Base-by-base conservation (phyloP, 768 basidiomycete species). In the Termitomyces sp. region DNA sequence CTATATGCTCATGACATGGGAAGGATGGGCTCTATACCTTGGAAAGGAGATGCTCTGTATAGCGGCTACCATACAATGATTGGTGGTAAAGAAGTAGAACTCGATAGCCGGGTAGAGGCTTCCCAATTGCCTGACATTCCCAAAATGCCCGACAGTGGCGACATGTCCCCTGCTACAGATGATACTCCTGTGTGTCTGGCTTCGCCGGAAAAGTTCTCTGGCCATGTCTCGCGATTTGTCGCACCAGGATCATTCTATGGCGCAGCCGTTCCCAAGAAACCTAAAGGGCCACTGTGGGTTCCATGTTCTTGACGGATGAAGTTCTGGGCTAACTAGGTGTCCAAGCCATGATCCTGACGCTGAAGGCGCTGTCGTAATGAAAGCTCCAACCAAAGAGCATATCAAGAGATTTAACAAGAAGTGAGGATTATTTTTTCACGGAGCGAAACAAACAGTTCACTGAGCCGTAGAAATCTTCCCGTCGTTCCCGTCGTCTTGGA, bases 401-500 rank as follows among this genome's bases (percentile, higher is more conserved):
- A 80, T 82, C 33, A 76, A 76, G 44, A 79, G 74, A 62, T 84
- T 78, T 65, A 93, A 91, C 68, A 86, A 82, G 67, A 87, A 84
- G 91, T 91, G 52, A 21, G 67, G 54, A 8, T 40, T 17, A 41
- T 26, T 45, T 41, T 46, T 48, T 50, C 2, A n/a, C 35, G 31
- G 46, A 49, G 17, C 50, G 17, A 46, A 53, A 35, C 44, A 46
- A 10, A 12, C 21, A 63, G 38, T 54, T 54, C 3, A 38, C 35
- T 5, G 30, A 23, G 23, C 38, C 38, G 17, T 53, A 94, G 92
- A 66, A 75, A 80, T 54, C 63, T 80, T 12, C 77, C 85, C 5
- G 68, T 94, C 11, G 80, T 91, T 11, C 81, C 86, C 53, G 95
- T 98, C 4, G 95, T 98, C 2, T 68, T 99, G 30, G 96, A 98